Evolutionary conservation across 768 basidiomycete species (phyloP), one percentile per base, ranked within the genome.

Genomic region (Lactarius trivialis): DNA sequence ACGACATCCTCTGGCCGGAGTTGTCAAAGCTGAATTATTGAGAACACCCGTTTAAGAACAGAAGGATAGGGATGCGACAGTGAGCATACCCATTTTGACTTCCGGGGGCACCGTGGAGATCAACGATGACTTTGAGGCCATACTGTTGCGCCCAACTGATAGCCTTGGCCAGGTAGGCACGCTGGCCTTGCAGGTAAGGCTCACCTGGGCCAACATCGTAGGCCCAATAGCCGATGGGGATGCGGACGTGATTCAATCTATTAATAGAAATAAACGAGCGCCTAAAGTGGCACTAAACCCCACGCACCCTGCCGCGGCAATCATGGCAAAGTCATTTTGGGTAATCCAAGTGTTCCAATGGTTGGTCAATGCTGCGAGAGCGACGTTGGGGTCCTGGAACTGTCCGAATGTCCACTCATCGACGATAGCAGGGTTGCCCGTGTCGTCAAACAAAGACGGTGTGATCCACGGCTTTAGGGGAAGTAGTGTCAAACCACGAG

Each of bases 211-310:
- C 79, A 37, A 92, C 84, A 61, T 94, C 91, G 68, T 86, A 92
- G 1, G 89, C 91, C 91, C 91, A 95, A 72, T 90, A 96, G 14
- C 92, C 93, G 49, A 95, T 89, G 15, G 91, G 91, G 39, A 93
- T 69, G 51, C 91, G 84, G 60, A 93, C 86, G 72, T 91, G 89
- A 70, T 91, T 93, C 57, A 92, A 76, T 17, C 89, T 89, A 69
- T n/a, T 39, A 59, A 58, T 30, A 59, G 45, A 32, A 26, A 64
- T 28, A 60, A 51, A 52, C 30, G 19, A 24, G 45, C 45, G 45
- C 45, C 0, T 4, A 1, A 14, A 24, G 3, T 7, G 21, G 21
- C 45, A 45, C 45, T 45, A 21, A 12, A 45, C 21, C 12, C 21
- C 67, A 73, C 73, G 26, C 71, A 88, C 89, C 89, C 88, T 7